Conservation (phyloP, 2,329 filamentous ascomycete genomes). For the Aspergillus sp. region DNA sequence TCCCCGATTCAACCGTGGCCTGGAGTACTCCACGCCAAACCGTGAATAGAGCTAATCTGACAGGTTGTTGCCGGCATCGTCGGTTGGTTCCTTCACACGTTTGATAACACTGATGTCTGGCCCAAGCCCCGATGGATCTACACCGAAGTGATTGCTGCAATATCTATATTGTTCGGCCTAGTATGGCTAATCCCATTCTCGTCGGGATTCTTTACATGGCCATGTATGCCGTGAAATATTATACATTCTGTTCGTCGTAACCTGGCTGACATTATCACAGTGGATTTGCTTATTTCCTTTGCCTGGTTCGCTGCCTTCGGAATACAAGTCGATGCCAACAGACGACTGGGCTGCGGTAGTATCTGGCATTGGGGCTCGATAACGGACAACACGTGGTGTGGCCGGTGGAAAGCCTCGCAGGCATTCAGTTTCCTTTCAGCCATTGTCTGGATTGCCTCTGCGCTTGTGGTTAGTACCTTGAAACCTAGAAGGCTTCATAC, state of each 20-base stretch:
- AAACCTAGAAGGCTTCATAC: neutral
- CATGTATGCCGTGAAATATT: constrained; percentile 33
- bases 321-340: constrained; percentile 59
- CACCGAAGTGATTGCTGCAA: constrained; percentile 67
- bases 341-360: constrained; percentile 53
- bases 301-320: constrained; percentile 71
- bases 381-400: constrained; percentile 54
- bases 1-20: neutral
- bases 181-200: constrained; percentile 73
- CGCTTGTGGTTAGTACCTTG: constrained; percentile 49
- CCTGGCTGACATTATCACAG: constrained; percentile 19
- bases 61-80: constrained; percentile 66
- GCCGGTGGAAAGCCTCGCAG: constrained; percentile 68
- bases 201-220: constrained; percentile 67
- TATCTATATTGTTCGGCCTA: constrained; percentile 68
- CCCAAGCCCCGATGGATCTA: constrained; percentile 69
- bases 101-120: constrained; percentile 51
- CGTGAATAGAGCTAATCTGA: constrained; percentile 12
- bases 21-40: neutral
- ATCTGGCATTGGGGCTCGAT: constrained; percentile 63
- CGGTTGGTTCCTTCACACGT: constrained; percentile 62
- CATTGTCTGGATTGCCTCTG: constrained; percentile 68
- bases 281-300: constrained; percentile 67
- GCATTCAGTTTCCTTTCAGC: constrained; percentile 72
- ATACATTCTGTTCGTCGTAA: neutral